These are phyloP conservation scores for Sordaria brevicollis DNA, from an alignment of 495 filamentous ascomycete species.

Conservation along the genomic window DNA sequence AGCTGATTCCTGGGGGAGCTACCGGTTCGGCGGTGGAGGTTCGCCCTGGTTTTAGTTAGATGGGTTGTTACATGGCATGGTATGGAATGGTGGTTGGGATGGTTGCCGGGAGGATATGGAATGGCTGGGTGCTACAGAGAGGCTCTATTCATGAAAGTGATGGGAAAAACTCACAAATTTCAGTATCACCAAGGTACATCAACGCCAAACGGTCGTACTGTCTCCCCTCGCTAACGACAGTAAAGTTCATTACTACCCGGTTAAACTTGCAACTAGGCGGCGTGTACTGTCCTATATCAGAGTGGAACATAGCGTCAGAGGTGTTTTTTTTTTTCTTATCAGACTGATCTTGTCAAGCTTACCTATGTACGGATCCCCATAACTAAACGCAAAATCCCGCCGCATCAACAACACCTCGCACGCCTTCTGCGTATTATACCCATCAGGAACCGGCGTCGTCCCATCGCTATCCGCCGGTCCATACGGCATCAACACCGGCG, in stretches of 20 bases:
- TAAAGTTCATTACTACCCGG: slow-evolving; percentile 71
- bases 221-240: slow-evolving; percentile 58
- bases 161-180: slow-evolving; percentile 47
- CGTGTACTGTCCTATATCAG: slow-evolving; percentile 45
- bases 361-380: slow-evolving; percentile 72
- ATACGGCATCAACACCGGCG: slow-evolving; percentile 45
- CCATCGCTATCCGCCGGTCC: slow-evolving; percentile 31
- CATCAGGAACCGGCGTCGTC: slow-evolving; percentile 6
- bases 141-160: neutral
- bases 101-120: too few species aligned
- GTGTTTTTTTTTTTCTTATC: too few species aligned
- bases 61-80: too few species aligned
- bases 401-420: slow-evolving; percentile 57
- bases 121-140: neutral
- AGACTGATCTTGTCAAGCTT: slow-evolving; percentile 14
- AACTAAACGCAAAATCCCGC: slow-evolving; percentile 66
- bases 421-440: slow-evolving; percentile 13
- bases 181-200: slow-evolving; percentile 72
- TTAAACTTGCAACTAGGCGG: slow-evolving; percentile 70
- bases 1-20: slow-evolving; percentile 49
- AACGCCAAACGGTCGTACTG: slow-evolving; percentile 75
- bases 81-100: neutral
- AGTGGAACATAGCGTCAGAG: neutral
- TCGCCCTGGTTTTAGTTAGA: slow-evolving; percentile 25
- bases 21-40: slow-evolving; percentile 85